These are phyloP conservation scores for Vigna reflexopilosa DNA, from an alignment of 306 rosid species.

Conservation along the genomic window DNA sequence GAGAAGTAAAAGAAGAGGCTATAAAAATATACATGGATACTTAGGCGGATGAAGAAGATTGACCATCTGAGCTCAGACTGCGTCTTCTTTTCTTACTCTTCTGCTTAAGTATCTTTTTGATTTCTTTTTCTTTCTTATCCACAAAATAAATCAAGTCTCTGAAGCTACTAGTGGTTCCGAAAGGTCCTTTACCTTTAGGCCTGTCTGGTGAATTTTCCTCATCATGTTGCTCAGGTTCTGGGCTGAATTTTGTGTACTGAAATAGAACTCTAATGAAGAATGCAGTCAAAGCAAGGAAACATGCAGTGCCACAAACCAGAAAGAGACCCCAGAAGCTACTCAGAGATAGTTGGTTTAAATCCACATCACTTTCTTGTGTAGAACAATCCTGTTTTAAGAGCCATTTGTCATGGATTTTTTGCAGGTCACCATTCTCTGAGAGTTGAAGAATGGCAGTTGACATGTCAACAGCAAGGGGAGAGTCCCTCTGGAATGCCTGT, in stretches of 20 bases:
- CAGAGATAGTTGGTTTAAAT: slow-evolving; percentile 61
- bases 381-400: slow-evolving; percentile 60
- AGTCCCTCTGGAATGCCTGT: slow-evolving; percentile 96
- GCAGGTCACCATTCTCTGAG: slow-evolving; percentile 94
- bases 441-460: slow-evolving; percentile 98
- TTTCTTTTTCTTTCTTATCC: slow-evolving; percentile 70
- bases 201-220: slow-evolving; percentile 52
- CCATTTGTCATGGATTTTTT: slow-evolving; percentile 94
- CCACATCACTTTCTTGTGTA: slow-evolving; percentile 38
- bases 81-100: slow-evolving; percentile 52
- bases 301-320: slow-evolving; percentile 75
- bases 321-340: slow-evolving; percentile 95
- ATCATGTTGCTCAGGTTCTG: slow-evolving; percentile 41
- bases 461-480: slow-evolving; percentile 91
- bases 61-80: slow-evolving; percentile 37
- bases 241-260: slow-evolving; percentile 65
- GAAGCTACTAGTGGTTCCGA: slow-evolving; percentile 51
- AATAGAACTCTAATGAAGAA: slow-evolving; percentile 61
- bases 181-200: slow-evolving; percentile 14
- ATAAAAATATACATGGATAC: slow-evolving; percentile 35
- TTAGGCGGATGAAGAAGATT: slow-evolving; percentile 43
- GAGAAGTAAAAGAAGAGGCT: slow-evolving; percentile 30
- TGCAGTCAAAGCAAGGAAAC: slow-evolving; percentile 59
- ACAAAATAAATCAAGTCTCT: slow-evolving; percentile 58
- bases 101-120: slow-evolving; percentile 66